Base-by-base conservation (phyloP, 257 asterid species). In the Solanum pennellii region DNA sequence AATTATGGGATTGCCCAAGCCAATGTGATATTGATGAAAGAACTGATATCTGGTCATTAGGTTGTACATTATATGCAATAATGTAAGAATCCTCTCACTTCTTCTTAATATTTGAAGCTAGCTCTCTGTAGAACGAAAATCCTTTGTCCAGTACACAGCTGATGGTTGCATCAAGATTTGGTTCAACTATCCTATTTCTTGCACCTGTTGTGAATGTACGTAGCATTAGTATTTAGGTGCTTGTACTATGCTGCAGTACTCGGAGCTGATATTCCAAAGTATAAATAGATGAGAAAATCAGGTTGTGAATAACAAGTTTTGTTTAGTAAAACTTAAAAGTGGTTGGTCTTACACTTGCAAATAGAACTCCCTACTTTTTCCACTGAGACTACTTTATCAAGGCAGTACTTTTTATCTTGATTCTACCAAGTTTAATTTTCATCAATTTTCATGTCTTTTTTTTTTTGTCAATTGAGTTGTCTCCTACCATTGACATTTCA, bases 1-100 rank as follows among this genome's bases (percentile, higher is more conserved):
- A 97, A 89, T 86, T 97, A 83, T 94, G 98, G 98, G 98, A 96
- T 92, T 96, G 99, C 92, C 98, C 99, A 82, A 97, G 99, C 94
- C 94, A 94, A 41, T 93, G 95, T 52, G 95, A 95, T 91, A 91
- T 97, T 37, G 99, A 96, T 60, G 99, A 97, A 94, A 93, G 99
- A 93, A 93, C 96, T 91, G 99, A 97, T 91, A 93, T 97, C 91
- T 97, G 99, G 99, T 97, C 99, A 33, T 86, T 97, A 59, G 99
- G 99, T 87, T 97, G 99, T 95, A 96, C 99, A 84, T 91, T 97
- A 90, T 97, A 90, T 90, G 99, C 99, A 59, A 95, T 95, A 91
- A 97, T 97, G 99, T 97, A 92, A 96, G 99, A 76, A 44, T 82
- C 13, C 75, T 80, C 75, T 89, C 69, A 56, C 71, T 23, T 45